Conservation (phyloP, 495 filamentous ascomycete species). For the Baudoinia panamericana region DNA sequence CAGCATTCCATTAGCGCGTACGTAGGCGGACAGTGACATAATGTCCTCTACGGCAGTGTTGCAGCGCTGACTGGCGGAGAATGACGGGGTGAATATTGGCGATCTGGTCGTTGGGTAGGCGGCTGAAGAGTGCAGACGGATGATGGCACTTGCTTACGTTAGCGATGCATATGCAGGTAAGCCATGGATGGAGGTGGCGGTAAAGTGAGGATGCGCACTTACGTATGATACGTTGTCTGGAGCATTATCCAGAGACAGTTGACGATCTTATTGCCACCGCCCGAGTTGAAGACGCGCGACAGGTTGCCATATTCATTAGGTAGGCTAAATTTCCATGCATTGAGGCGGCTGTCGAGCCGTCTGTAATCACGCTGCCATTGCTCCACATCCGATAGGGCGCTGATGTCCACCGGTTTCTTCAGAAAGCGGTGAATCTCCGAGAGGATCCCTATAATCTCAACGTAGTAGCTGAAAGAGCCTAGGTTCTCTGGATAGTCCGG, state of each 20-base stretch:
- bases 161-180: constrained; percentile 12
- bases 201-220: constrained; percentile 26
- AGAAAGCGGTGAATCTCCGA: constrained; percentile 76
- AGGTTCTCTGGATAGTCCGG: constrained; percentile 65
- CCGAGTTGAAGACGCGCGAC: constrained; percentile 52
- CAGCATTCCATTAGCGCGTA: constrained; percentile 57
- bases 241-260: constrained; percentile 82
- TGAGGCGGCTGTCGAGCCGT: constrained; percentile 62
- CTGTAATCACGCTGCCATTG: constrained; percentile 79
- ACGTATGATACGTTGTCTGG: constrained; percentile 66
- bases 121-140: constrained; percentile 81
- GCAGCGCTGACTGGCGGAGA: constrained; percentile 67
- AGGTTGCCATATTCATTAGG: constrained; percentile 72
- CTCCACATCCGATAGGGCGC: constrained; percentile 68
- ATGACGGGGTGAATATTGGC: constrained; percentile 74
- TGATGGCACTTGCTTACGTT: constrained; percentile 50
- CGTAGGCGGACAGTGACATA: constrained; percentile 57
- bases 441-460: constrained; percentile 74
- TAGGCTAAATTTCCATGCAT: constrained; percentile 69
- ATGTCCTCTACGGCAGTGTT: constrained; percentile 75
- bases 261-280: constrained; percentile 47
- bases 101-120: constrained; percentile 80
- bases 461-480: constrained; percentile 72
- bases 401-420: constrained; percentile 78
- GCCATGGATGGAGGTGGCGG: background rate